These are phyloP conservation scores for Neostapfia colusana DNA, from an alignment of 176 grass and related monocot species.

Conservation along the genomic window DNA sequence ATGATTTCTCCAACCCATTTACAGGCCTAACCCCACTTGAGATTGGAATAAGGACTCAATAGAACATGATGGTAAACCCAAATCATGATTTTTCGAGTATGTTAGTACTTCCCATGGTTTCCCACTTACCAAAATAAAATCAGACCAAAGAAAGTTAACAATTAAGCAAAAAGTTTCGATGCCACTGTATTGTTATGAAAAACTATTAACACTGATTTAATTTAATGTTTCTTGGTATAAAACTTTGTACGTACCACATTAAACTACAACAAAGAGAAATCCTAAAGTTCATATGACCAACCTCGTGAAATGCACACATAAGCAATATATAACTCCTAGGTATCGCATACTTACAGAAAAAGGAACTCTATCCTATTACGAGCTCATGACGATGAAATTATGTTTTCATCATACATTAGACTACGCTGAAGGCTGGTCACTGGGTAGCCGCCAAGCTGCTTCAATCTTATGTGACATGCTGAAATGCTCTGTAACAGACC, in stretches of 20 bases:
- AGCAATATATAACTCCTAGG: slow-evolving; percentile 18
- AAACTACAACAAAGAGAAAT: slow-evolving; percentile 7
- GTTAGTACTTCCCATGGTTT: no score
- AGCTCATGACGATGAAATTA: not conserved
- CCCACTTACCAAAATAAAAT: no score
- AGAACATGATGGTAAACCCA: no score
- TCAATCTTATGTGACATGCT: slow-evolving; percentile 70
- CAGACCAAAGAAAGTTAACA: no score
- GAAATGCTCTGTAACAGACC: slow-evolving; percentile 60
- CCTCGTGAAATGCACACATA: not conserved
- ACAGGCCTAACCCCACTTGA: no score
- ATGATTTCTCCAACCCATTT: no score
- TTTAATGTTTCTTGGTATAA: slow-evolving; percentile 26
- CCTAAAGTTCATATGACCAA: slow-evolving; percentile 29
- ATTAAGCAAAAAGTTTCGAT: not conserved
- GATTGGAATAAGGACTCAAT: no score
- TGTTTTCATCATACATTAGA: slow-evolving; percentile 29
- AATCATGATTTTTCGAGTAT: no score
- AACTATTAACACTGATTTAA: not conserved
- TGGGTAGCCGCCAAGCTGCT: slow-evolving; percentile 46
- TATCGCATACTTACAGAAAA: slow-evolving; percentile 5
- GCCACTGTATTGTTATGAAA: not conserved
- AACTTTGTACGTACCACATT: not conserved
- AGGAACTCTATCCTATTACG: not conserved
- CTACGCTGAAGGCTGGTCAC: slow-evolving; percentile 41